Conservation (phyloP, 192 early-diverging fungal genomes). For the Coemansia sp. region DNA sequence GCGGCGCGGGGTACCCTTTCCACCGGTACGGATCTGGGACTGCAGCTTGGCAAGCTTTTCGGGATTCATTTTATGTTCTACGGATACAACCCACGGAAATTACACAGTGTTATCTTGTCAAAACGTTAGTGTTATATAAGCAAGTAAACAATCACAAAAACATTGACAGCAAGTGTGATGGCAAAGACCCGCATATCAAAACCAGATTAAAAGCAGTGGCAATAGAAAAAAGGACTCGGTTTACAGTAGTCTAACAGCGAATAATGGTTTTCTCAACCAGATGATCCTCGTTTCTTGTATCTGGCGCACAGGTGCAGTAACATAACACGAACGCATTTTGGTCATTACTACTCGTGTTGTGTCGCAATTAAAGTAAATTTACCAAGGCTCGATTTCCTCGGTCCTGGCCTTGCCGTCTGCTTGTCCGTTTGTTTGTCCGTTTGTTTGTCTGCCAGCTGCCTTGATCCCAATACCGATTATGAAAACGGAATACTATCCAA, state of each 20-base stretch:
- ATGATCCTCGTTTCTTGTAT: neutral
- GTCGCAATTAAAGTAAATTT: neutral
- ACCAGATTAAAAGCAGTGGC: too few species aligned
- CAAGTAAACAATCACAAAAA: neutral
- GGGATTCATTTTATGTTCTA: conserved; percentile 63
- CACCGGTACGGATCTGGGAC: conserved; percentile 82
- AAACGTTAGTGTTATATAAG: neutral
- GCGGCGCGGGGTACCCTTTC: conserved; percentile 93
- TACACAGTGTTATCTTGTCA: too few species aligned
- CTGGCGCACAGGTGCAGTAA: neutral
- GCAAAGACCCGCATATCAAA: neutral
- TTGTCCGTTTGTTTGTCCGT: neutral
- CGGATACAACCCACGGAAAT: neutral
- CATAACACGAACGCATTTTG: neutral
- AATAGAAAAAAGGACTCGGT: too few species aligned
- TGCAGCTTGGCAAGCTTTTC: conserved; percentile 97
- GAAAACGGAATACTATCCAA: neutral
- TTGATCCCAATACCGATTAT: neutral
- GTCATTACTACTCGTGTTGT: neutral
- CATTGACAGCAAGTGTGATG: neutral
- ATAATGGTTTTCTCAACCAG: too few species aligned
- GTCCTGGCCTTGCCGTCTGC: neutral
- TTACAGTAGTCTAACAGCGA: too few species aligned
- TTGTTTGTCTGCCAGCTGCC: neutral
- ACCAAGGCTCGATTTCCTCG: neutral